Evolutionary conservation across 768 basidiomycete genomes (phyloP), one percentile per base, ranked within the genome.

Genomic region (Suillus paluster): DNA sequence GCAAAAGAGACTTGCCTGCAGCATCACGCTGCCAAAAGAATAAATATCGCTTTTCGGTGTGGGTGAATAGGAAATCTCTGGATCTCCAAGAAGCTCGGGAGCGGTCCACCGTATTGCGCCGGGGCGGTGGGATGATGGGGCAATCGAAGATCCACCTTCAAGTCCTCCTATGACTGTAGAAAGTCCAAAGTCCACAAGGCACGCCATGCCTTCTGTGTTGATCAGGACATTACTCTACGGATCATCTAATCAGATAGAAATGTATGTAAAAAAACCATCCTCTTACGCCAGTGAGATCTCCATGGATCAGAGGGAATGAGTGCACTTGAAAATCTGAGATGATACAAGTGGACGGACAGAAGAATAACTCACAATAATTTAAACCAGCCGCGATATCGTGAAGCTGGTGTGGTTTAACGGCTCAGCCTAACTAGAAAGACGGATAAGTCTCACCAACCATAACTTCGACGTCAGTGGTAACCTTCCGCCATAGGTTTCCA

Each of bases 51-150:
- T 68, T 44, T 58, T 60, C 4, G 53, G 46, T 5, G 68, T 66
- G 17, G 2, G 34, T 0, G 5, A 15, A 8, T 27, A 30, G 17
- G 11, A 1, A 2, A 41, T 55, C 1, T 73, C 69, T 6, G 67
- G 54, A 25, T 62, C 33, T 21, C 63, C 71, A 62, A 80, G 80
- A 1, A 83, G 70, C 19, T 77, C 67, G 0, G 80, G 70, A 23
- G 82, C 81, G 2, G 75, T 74, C 80, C 81, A 83, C 0, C 82
- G 76, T 38, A 82, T 70, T 10, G 81, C 77, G 4, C 69, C 69
- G 1, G 64, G 48, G 23, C 23, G 78, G 74, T 4, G 69, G 67
- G 57, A 81, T 69, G 56, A 70, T 58, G 80, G 79, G n/a, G 74
- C 73, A 2, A 64, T 25, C n/a, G 58, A 59, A 34, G 58, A 59